phyloP scores from a whole-genome alignment of 345 rosid genomes.

The Salix exigua region DNA sequence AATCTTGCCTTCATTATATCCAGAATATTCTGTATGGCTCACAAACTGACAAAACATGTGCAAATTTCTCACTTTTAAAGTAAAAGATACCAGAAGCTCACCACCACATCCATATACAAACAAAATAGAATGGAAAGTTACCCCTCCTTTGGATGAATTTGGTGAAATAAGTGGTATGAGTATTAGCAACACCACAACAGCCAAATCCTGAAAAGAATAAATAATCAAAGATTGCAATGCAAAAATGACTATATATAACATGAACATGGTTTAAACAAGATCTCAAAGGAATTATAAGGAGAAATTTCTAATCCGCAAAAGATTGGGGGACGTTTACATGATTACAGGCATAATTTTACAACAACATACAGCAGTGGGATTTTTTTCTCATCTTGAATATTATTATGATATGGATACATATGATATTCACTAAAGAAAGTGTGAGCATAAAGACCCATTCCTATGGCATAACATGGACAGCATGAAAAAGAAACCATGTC shows the following conservation, averaged over 20 bases:
- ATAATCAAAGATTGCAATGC: constrained; percentile 8
- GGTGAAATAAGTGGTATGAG: constrained; percentile 98
- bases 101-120: constrained; percentile 11
- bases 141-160: constrained; percentile 99
- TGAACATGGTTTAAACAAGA: not conserved
- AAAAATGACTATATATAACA: constrained; percentile 6
- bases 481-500: not conserved
- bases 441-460: constrained; percentile 16
- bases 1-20: not conserved
- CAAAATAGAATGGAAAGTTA: constrained; percentile 34
- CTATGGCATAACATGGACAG: not conserved
- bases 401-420: not conserved
- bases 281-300: not conserved
- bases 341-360: constrained; percentile 8
- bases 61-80: not conserved
- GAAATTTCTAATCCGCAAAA: not conserved
- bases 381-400: constrained; percentile 7
- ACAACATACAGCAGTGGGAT: constrained; percentile 3
- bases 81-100: constrained; percentile 10
- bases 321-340: not conserved
- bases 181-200: constrained; percentile 92
- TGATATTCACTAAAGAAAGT: not conserved
- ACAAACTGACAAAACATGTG: not conserved
- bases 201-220: constrained; percentile 72
- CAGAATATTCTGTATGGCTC: not conserved